Conservation (phyloP, 164 flowering plant species). For the Euptelea pleiosperma region DNA sequence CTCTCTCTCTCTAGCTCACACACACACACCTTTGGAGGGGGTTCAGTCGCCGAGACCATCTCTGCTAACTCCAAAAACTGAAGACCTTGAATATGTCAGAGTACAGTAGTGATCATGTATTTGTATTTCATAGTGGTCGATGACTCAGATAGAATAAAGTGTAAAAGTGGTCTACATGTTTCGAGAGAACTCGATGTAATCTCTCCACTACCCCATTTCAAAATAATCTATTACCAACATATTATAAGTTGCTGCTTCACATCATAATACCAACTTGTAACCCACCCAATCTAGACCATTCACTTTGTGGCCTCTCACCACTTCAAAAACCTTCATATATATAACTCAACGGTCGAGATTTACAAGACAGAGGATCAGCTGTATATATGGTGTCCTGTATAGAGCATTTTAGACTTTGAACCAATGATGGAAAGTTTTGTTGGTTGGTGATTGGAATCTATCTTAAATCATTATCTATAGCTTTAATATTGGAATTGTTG, state of each 20-base stretch:
- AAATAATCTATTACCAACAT: no score
- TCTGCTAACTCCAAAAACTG: slow-evolving; percentile 3
- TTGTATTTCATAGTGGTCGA: slow-evolving; percentile 26
- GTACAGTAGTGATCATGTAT: slow-evolving; percentile 13
- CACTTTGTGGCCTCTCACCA: no score
- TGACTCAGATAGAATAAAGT: slow-evolving; percentile 8
- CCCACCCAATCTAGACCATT: no score
- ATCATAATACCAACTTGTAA: no score
- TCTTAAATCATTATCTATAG: background rate
- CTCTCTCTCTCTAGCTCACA: slow-evolving; percentile 1
- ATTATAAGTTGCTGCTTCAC: no score
- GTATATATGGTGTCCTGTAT: no score
- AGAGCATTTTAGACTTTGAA: no score
- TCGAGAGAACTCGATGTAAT: no score
- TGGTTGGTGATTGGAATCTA: slow-evolving; percentile 9
- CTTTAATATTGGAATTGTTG: background rate
- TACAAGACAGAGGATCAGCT: no score
- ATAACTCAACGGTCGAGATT: no score
- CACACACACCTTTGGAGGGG: slow-evolving; percentile 29
- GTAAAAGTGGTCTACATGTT: slow-evolving; percentile 2
- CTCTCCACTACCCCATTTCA: no score
- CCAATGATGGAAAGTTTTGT: slow-evolving; percentile 8
- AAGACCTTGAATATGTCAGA: slow-evolving; percentile 16
- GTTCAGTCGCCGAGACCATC: slow-evolving; percentile 54
- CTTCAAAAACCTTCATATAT: no score